Conservation (phyloP, 1,284 basidiomycete species). For the Trametes hirsuta region DNA sequence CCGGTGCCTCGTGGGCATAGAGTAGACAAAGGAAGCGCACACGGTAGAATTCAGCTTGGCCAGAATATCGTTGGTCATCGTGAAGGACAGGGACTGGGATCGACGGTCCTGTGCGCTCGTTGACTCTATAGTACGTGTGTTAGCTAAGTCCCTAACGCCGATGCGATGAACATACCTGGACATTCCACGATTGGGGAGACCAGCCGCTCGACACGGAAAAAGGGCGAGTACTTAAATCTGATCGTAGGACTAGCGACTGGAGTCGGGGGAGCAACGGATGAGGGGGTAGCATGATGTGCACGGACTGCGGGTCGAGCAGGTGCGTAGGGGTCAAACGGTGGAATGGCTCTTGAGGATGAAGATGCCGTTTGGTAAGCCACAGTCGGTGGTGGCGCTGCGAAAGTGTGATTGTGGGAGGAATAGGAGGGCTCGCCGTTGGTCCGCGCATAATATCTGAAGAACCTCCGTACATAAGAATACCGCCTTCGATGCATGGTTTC, state of each 20-base stretch:
- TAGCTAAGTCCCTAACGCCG: too few relatives aligned
- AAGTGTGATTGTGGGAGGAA: slow-evolving; percentile 13
- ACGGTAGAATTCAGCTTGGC: slow-evolving; percentile 58
- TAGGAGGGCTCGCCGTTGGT: slow-evolving; percentile 21
- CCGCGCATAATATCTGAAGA: slow-evolving; percentile 16
- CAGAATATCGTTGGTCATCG: slow-evolving; percentile 64
- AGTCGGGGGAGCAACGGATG: slow-evolving; percentile 35
- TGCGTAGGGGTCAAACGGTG: slow-evolving; percentile 67
- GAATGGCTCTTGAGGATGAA: slow-evolving; percentile 26
- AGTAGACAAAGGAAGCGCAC: slow-evolving; percentile 51
- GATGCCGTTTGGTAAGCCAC: slow-evolving; percentile 16
- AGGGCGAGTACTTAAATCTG: slow-evolving; percentile 80
- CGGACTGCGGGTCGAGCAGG: slow-evolving; percentile 50
- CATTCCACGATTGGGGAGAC: slow-evolving; percentile 71
- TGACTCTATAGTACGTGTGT: slow-evolving; percentile 57
- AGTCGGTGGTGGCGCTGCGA: slow-evolving; percentile 16
- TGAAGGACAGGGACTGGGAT: slow-evolving; percentile 62
- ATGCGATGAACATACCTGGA: slow-evolving; percentile 54
- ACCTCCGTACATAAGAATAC: not conserved
- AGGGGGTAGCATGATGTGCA: slow-evolving; percentile 24
- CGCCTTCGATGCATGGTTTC: not conserved
- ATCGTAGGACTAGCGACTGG: slow-evolving; percentile 40
- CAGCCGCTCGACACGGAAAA: slow-evolving; percentile 68
- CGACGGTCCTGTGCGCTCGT: slow-evolving; percentile 75
- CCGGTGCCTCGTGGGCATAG: not conserved